Evolutionary conservation across 352 stramenopile genomes (phyloP).

Genomic region (Hyaloperonospora brassicae): DNA sequence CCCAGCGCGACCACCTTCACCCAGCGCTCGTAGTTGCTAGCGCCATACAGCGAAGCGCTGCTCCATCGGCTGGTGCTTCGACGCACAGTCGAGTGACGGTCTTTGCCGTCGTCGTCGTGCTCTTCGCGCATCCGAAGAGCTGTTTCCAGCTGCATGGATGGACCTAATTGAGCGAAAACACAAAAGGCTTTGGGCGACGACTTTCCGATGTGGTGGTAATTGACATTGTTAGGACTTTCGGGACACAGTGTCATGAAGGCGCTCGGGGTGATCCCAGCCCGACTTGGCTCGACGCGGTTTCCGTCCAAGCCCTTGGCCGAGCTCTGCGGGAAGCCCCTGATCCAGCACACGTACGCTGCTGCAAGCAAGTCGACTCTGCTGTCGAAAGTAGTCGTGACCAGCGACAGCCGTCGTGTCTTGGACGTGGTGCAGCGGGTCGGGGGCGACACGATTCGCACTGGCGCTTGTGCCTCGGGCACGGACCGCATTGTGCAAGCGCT

Average conservation of each 20-base stretch:
- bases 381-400: conserved; percentile 70
- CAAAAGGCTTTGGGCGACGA: no score
- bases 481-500: conserved; percentile 69
- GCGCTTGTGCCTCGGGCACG: conserved; percentile 59
- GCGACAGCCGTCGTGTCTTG: conserved; percentile 56
- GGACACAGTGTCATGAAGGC: conserved; percentile 34
- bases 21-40: conserved; percentile 46
- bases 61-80: conserved; percentile 7
- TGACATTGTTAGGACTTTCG: no score
- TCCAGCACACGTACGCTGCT: conserved; percentile 75
- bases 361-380: conserved; percentile 41
- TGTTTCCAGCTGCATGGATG: conserved; percentile 43
- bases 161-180: no score
- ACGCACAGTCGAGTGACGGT: conserved; percentile 37
- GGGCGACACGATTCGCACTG: conserved; percentile 52
- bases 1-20: conserved; percentile 46
- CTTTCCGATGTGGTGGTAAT: no score
- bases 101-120: conserved; percentile 38
- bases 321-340: conserved; percentile 78
- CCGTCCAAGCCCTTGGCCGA: conserved; percentile 66
- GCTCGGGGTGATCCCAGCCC: conserved; percentile 71
- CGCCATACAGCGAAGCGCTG: conserved; percentile 16
- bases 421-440: conserved; percentile 37
- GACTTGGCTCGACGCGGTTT: conserved; percentile 67
- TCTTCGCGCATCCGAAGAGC: conserved; percentile 38